These are phyloP conservation scores for Fusarium sp. DNA, from an alignment of 2,329 filamentous ascomycete genomes.

Conservation along the genomic window DNA sequence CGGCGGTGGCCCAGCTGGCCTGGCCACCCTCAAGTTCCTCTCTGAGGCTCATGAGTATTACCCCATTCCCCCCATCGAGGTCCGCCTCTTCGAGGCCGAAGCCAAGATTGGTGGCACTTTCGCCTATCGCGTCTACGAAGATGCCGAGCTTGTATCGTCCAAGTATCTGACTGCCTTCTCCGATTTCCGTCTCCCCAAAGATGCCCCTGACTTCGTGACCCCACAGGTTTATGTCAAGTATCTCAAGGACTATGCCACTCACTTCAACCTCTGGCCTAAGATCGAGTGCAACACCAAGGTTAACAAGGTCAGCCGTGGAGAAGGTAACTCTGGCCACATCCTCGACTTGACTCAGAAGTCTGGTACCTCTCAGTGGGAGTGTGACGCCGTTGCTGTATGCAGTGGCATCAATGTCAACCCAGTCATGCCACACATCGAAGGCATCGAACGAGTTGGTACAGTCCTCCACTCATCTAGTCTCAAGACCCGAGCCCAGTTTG, in stretches of 20 bases:
- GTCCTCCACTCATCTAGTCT: conserved; percentile 58
- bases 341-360: conserved; percentile 20
- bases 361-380: conserved; percentile 46
- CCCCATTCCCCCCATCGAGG: conserved; percentile 53
- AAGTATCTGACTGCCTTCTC: conserved; percentile 64
- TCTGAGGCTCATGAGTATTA: conserved; percentile 53
- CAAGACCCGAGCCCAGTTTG: conserved; percentile 57
- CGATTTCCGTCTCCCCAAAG: conserved; percentile 57
- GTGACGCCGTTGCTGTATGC: conserved; percentile 60
- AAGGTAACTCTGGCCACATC: conserved; percentile 17
- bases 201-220: conserved; percentile 58
- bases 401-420: conserved; percentile 58
- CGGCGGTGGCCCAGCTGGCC: conserved; percentile 57
- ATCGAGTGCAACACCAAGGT: conserved; percentile 53
- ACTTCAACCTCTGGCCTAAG: conserved; percentile 52
- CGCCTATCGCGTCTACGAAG: conserved; percentile 59
- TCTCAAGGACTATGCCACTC: conserved; percentile 54
- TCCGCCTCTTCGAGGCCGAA: conserved; percentile 58
- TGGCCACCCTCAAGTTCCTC: conserved; percentile 56
- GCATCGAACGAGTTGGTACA: conserved; percentile 51
- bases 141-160: conserved; percentile 62
- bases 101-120: conserved; percentile 60
- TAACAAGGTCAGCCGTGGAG: conserved; percentile 37
- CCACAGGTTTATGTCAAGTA: conserved; percentile 56
- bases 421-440: conserved; percentile 53